Evolutionary conservation across 306 rosid genomes (phyloP), one percentile per base, ranked within the genome.

Genomic region (Vicia villosa): DNA sequence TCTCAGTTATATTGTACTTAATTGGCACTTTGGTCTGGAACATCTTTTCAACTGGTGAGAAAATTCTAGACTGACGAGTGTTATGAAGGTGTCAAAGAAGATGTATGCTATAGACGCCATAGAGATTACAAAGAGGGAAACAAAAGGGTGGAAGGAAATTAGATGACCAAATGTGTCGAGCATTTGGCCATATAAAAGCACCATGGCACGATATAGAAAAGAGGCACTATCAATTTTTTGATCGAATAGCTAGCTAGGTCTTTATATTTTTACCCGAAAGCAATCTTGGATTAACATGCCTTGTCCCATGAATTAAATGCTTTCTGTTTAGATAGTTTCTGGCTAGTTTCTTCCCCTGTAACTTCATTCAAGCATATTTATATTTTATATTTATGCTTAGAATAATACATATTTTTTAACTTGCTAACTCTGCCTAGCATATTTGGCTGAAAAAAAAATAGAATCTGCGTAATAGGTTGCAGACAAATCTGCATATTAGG

Each of bases 11-110:
- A 34, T 76, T 91, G 87, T 91, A 87, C 81, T 11, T 91, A 66
- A 62, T 91, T 5, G 97, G 99, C 79, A 87, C 96, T 4, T 64
- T 95, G 76, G 86, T 89, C 73, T 89, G 95, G 97, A 91, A 89
- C 75, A 15, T 91, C 50, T 91, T 91, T 72, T 83, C 99, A 17
- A 87, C 97, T 1, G 98, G 98, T 43, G 96, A 94, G 84, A 91
- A 83, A 82, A 8, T 95, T 68, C 77, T 91, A 9, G 95, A 95
- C 78, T 84, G 72, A 75, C 62, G 66, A 73, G 49, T 12, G 72
- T 66, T 37, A 43, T 59, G 72, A 43, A 55, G 69, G 32, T 57
- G 66, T 50, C 47, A 84, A 51, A 55, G 59, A 42, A 61, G 50
- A 66, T 43, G 73, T 40, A n/a, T 14, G 17, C 55, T 61, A 43